These are phyloP conservation scores for Wickerhamomyces sydowiorum DNA, from an alignment of 805 yeast genomes.

Conservation along the genomic window DNA sequence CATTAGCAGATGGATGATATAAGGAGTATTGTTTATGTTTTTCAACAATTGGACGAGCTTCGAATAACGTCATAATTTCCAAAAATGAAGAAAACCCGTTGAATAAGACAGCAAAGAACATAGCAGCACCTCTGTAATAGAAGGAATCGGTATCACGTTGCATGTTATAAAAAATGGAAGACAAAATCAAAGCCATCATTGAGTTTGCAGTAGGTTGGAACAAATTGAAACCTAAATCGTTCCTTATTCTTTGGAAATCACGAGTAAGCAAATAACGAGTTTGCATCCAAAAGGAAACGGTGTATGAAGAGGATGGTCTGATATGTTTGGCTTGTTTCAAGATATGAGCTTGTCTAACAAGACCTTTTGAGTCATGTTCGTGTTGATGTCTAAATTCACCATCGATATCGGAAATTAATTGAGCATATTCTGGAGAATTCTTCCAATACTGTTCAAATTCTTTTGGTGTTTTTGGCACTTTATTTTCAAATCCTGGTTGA, in stretches of 20 bases:
- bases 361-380: conserved; percentile 15
- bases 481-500: conserved; percentile 33
- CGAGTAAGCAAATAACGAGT: conserved; percentile 39
- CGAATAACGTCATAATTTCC: conserved; percentile 51
- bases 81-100: conserved; percentile 56
- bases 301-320: conserved; percentile 45
- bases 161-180: conserved; percentile 55
- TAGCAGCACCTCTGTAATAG: conserved; percentile 52
- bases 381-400: conserved; percentile 4
- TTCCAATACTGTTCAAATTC: conserved; percentile 46
- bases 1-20: conserved; percentile 61
- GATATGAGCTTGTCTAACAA: conserved; percentile 36
- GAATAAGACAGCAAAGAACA: conserved; percentile 63
- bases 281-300: conserved; percentile 47
- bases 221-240: conserved; percentile 41
- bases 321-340: conserved; percentile 47
- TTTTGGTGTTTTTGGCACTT: conserved; percentile 43
- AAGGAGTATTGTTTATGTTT: conserved; percentile 54
- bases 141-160: conserved; percentile 37
- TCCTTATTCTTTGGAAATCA: conserved; percentile 42
- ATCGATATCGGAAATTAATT: conserved; percentile 39
- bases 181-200: conserved; percentile 47
- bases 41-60: conserved; percentile 53
- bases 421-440: conserved; percentile 32
- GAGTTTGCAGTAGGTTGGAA: conserved; percentile 39